A percentile compares a stretch with the other conserved stretches of the same genome.
Conservation (phyloP, 1,139 yeast genomes). For the Yamadazyma dushanensis region DNA sequence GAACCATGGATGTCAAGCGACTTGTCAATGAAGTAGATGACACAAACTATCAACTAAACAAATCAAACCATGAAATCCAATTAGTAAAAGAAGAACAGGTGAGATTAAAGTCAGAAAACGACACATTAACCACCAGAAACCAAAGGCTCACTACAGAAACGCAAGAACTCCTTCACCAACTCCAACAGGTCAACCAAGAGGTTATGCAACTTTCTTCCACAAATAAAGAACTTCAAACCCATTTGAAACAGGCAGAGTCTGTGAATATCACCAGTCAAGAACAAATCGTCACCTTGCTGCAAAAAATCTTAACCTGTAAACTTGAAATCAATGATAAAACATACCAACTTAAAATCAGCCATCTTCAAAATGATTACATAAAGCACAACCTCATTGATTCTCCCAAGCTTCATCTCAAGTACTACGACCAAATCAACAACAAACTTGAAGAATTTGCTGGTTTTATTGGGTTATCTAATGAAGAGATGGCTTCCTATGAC, state of each 20-base stretch:
- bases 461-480: slow-evolving; percentile 6
- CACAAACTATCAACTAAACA: slow-evolving; percentile 3
- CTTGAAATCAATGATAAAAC: slow-evolving; percentile 11
- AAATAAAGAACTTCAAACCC: not conserved
- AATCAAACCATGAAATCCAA: slow-evolving; percentile 1
- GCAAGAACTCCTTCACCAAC: not conserved
- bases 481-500: slow-evolving; percentile 10
- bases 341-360: slow-evolving; percentile 12
- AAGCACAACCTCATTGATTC: slow-evolving; percentile 7
- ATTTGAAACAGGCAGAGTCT: not conserved
- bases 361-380: slow-evolving; percentile 11
- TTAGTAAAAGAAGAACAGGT: not conserved
- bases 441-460: slow-evolving; percentile 13
- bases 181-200: slow-evolving; percentile 2
- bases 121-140: not conserved
- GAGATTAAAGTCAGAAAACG: not conserved
- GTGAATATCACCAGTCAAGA: not conserved
- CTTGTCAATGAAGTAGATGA: slow-evolving; percentile 5
- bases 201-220: not conserved
- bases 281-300: no score
- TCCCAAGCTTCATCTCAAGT: slow-evolving; percentile 10
- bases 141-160: not conserved
- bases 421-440: slow-evolving; percentile 12
- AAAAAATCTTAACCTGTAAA: slow-evolving; percentile 10
- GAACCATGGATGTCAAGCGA: slow-evolving; percentile 4